Evolutionary conservation across 2,329 filamentous ascomycete species (phyloP).

Genomic region (Bipolaris gigantea): DNA sequence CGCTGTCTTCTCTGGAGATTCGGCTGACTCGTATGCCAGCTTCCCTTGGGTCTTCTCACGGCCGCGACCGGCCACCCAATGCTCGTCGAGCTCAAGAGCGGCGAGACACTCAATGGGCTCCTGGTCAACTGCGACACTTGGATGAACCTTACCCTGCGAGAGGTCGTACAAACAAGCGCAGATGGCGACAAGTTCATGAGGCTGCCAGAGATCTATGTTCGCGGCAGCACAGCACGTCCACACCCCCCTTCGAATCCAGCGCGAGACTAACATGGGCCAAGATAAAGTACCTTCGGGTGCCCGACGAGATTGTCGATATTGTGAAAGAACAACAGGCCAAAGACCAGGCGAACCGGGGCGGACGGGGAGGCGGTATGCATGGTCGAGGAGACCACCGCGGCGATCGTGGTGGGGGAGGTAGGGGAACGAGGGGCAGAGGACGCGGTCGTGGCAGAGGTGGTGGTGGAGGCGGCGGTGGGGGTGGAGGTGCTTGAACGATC

Average conservation of each 20-base stretch:
- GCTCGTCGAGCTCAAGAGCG: constrained; percentile 96
- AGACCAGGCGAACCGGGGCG: constrained; percentile 61
- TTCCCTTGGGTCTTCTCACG: constrained; percentile 79
- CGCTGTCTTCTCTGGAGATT: background rate
- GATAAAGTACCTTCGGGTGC: constrained; percentile 98
- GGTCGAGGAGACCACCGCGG: constrained; percentile 58
- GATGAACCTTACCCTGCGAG: constrained; percentile 98
- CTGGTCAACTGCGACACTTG: constrained; percentile 97
- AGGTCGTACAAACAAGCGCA: constrained; percentile 94
- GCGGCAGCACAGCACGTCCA: constrained; percentile 88
- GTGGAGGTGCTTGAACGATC: constrained; percentile 34
- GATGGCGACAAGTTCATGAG: constrained; percentile 94
- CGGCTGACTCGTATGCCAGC: constrained; percentile 46
- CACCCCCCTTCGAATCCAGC: background rate
- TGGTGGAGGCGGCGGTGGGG: constrained; percentile 49
- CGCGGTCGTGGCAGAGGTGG: constrained; percentile 58
- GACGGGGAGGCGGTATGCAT: constrained; percentile 67
- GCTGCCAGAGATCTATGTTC: constrained; percentile 91
- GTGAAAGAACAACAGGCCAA: constrained; percentile 90
- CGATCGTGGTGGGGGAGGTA: constrained; percentile 49
- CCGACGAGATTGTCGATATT: constrained; percentile 93
- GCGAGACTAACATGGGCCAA: constrained; percentile 43
- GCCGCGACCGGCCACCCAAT: constrained; percentile 97
- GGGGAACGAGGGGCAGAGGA: constrained; percentile 59
- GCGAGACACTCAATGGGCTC: constrained; percentile 95